Conservation (phyloP, 306 rosid species). For the Notholithocarpus densiflorus region DNA sequence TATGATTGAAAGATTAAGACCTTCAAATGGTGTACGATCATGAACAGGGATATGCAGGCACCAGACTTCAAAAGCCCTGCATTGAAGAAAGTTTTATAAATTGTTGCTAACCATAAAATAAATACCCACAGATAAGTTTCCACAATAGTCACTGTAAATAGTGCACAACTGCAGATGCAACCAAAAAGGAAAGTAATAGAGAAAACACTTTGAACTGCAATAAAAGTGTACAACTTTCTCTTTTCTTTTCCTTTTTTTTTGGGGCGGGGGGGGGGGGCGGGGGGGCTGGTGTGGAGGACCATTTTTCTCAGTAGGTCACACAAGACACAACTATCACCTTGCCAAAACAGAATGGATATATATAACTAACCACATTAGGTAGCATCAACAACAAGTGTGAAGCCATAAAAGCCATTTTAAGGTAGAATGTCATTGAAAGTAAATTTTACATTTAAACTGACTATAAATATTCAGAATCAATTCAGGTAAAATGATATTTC, state of each 20-base stretch:
- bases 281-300: too few species aligned
- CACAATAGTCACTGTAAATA: neutral
- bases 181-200: neutral
- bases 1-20: conserved; percentile 35
- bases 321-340: neutral
- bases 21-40: conserved; percentile 92
- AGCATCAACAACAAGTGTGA: neutral
- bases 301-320: neutral
- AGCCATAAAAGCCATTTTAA: neutral
- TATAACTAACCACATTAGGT: neutral
- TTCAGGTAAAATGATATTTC: neutral
- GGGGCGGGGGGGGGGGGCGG: too few species aligned
- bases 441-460: neutral
- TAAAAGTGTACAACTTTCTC: neutral
- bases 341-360: neutral
- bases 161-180: neutral
- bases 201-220: neutral
- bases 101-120: neutral
- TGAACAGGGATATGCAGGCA: conserved; percentile 85
- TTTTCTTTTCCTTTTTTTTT: neutral
- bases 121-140: neutral
- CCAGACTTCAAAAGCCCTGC: conserved; percentile 88
- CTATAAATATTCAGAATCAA: neutral
- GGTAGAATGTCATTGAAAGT: neutral
- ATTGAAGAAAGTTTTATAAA: conserved; percentile 8